Base-by-base conservation (phyloP, 768 basidiomycete species). In the Lyophyllum shimeji region DNA sequence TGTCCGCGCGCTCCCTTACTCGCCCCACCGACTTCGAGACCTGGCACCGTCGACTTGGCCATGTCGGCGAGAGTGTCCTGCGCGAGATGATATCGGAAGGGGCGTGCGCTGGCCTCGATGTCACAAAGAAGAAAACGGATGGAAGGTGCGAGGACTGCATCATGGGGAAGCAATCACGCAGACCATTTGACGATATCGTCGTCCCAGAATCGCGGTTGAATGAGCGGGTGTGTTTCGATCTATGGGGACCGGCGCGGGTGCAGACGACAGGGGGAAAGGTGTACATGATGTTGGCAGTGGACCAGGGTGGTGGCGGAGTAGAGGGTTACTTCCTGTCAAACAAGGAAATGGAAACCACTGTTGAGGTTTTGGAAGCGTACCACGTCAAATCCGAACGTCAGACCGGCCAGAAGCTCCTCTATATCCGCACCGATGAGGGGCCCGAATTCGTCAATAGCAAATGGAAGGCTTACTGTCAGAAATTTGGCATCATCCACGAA, bases 1-100 rank as follows among this genome's bases (percentile, higher is more conserved):
- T 46, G 27, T 46, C 46, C 3, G 46, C 46, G 5, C 23, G 23
- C 8, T 46, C 46, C n/a, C 46, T 46, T 7, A 3, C 8, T 3
- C 46, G 23, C 9, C 21, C 45, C 4, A 18, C 25, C 21, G 44
- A 37, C 33, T 18, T 53, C 7, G 33, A 53, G 15, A 53, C 43
- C 17, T 52, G 52, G 52, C 52, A 52, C 17, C 21, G 43, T 1
- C 52, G 52, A 6, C 52, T 52, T 18, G 42, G 42, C 11, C 45
- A 46, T 45, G 23, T 46, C 7, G 46, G 46, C 3, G 25, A 27
- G 23, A 39, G 37, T n/a, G n/a, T 39, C 11, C 37, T 39, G 4
- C 12, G 37, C 12, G 37, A 39, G n/a, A 39, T 39, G 37, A 13
- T 39, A 3, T n/a, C 13, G n/a, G 12, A n/a, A 12, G 37, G 15